These are phyloP conservation scores for Aspergillus fischeri DNA, from an alignment of 2,329 filamentous ascomycete species.

Conservation along the genomic window DNA sequence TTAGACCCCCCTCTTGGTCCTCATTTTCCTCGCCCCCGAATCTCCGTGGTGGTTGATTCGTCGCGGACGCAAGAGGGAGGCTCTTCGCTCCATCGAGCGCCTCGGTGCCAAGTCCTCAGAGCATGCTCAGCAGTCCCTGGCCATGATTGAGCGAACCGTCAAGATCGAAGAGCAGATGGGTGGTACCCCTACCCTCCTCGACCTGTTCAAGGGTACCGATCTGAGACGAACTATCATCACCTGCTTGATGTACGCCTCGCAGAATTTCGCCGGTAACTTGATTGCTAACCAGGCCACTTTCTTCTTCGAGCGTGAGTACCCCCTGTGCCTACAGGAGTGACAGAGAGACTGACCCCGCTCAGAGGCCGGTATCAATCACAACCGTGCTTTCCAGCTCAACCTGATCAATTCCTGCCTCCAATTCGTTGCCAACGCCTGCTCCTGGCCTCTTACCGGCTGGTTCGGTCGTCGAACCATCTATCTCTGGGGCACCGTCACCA, in stretches of 20 bases:
- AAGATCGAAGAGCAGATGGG: constrained; percentile 28
- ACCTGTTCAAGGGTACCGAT: constrained; percentile 32
- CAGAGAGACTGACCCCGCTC: constrained; percentile 9
- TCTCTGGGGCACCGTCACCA: constrained; percentile 33
- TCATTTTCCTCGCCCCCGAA: constrained; percentile 25
- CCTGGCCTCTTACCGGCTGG: constrained; percentile 34
- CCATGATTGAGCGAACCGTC: constrained; percentile 33
- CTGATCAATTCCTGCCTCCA: constrained; percentile 27
- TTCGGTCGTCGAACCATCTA: constrained; percentile 42
- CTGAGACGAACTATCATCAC: constrained; percentile 28
- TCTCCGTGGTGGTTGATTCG: constrained; percentile 28
- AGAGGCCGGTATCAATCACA: constrained; percentile 28
- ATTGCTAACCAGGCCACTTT: constrained; percentile 61
- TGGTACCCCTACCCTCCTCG: constrained; percentile 24
- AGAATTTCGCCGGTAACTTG: constrained; percentile 57
- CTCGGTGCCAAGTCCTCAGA: constrained; percentile 17
- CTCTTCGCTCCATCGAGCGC: constrained; percentile 21
- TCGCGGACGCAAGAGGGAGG: constrained; percentile 21
- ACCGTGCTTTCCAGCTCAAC: constrained; percentile 26
- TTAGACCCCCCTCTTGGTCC: constrained; percentile 25
- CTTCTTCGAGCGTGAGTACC: constrained; percentile 48
- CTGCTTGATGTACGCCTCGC: constrained; percentile 29
- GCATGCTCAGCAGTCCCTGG: constrained; percentile 17
- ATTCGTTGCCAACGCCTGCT: constrained; percentile 34
- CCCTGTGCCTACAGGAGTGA: neutral